Base-by-base conservation (phyloP, 2,329 filamentous ascomycete genomes). In the Chaetoscypha palmicola region DNA sequence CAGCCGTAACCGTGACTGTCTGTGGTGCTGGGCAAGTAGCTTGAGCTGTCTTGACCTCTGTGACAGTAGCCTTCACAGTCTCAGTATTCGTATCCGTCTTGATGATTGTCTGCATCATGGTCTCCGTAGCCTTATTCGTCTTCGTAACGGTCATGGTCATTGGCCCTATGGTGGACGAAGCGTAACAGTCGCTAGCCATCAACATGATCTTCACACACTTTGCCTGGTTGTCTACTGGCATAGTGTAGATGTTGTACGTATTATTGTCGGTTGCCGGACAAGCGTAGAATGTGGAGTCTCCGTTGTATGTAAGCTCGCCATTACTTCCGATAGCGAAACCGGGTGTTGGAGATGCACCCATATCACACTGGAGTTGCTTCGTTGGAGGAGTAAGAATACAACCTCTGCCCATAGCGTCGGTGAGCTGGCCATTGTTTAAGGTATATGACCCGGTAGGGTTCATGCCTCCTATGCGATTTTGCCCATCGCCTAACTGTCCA, bases 401-500 rank as follows among this genome's bases (percentile, higher is more conserved):
- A n/a, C 79, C 78, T 43, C 74, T 68, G 35, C 72, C 71, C 32
- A 68, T 67, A 35, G 63, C 60, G 55, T 83, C 79, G 12, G 66
- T 73, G 48, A 84, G 68, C 35, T 67, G 67, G 12, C 67, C 66
- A n/a, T 42, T 41, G 49, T 71, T 66, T 53, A 82, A 68, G 46
- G 70, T 79, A 58, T 74, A 83, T 8, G 70, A 64, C 11, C 68
- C 70, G 7, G 24, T 28, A 8, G 63, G 49, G 7, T 74, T 60
- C 23, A 62, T 64, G 34, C 72, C 71, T 23, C 74, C 72, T 34
- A 79, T 68, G 31, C 77, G 70, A 55, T 71, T 73, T 63, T 83
- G 79, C 10, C 81, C 81, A 58, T 80, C 76, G 42, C 48, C 55
- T 28, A 83, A 67, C 58, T 83, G 73, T 12, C 76, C 78, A 31